Percentiles rank a stretch among this genome's conserved stretches.
Conservation (phyloP, 2,329 filamentous ascomycete species). For the Nigrospora osmanthi region DNA sequence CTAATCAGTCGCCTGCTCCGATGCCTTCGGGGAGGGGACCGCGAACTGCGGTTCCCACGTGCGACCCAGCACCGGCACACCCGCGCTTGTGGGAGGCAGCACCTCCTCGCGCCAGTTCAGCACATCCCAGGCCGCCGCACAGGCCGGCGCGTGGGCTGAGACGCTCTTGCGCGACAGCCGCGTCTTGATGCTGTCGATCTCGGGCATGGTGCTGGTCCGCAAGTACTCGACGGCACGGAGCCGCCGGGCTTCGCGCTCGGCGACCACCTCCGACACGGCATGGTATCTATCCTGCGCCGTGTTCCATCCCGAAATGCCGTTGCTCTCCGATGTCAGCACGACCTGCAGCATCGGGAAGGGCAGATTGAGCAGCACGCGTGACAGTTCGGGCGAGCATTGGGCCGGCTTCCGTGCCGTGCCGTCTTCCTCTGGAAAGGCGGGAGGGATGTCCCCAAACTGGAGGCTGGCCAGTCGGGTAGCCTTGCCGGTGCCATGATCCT, state of each 20-base stretch:
- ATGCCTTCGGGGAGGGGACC: conserved; percentile 7
- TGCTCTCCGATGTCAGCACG: conserved; percentile 52
- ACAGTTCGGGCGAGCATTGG: conserved; percentile 43
- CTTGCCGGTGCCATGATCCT: conserved; percentile 18
- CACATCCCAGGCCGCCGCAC: conserved; percentile 34
- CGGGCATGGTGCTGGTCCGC: conserved; percentile 24
- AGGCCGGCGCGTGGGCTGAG: conserved; percentile 29
- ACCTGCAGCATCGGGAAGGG: conserved; percentile 60
- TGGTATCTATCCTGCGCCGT: conserved; percentile 37
- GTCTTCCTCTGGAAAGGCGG: conserved; percentile 21
- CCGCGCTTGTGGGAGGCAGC: conserved; percentile 25
- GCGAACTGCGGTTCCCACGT: conserved; percentile 33
- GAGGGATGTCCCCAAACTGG: conserved; percentile 61
- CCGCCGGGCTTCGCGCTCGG: conserved; percentile 51
- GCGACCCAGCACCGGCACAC: conserved; percentile 33
- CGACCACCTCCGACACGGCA: conserved; percentile 40
- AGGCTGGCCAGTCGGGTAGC: conserved; percentile 54
- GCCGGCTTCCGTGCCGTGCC: conserved; percentile 16
- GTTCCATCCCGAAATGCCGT: conserved; percentile 45
- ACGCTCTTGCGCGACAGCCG: conserved; percentile 27
- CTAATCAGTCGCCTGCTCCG: conserved; percentile 5
- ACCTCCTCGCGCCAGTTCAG: conserved; percentile 43
- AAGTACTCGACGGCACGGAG: conserved; percentile 35
- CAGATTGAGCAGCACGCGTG: conserved; percentile 60
- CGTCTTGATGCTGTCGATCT: conserved; percentile 24